Base-by-base conservation (phyloP, 768 basidiomycete genomes). In the Favolaschia claudopus region DNA sequence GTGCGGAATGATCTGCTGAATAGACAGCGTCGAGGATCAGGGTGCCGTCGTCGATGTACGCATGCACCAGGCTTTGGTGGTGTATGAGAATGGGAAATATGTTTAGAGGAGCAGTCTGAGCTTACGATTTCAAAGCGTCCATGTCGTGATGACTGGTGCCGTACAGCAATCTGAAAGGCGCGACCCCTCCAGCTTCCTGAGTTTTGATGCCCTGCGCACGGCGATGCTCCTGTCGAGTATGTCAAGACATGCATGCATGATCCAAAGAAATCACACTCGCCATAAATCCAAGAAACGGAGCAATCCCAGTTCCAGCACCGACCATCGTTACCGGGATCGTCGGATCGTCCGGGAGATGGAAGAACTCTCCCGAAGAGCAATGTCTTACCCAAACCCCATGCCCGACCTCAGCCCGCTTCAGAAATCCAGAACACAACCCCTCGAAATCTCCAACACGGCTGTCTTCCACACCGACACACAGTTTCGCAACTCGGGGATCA, bases 391-490 rank as follows among this genome's bases (percentile, higher is more conserved):
- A 62, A 8, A 62, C 45, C 15, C 39, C n/a, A 45, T 58, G 51
- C 5, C 61, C 56, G 1, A 45, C 50, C 17, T 27, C n/a, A 1
- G 51, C 17, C 13, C 61, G 55, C 17, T 45, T 42, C 14, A 62
- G 29, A 46, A 62, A 62, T 17, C 55, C 46, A 5, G 61, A 62
- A 22, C 61, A 62, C 12, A 62, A 40, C 10, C 61, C 61, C 7
- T 45, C 29, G 28, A 54, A n/a, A 22, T 62, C 61, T 1, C 51
- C n/a, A 6, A 54, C 56, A 2, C 61, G 55, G 5, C 10, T 12
- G 22, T 62, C 55, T 32, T 63, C 62, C 7, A 58, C 56, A 7
- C 61, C 62, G 8, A 62, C 61, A 22, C 61, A 62, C 5, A 62
- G 36, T 27, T 49, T 51, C 7, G 22, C 56, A 3, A 57, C 19